These are phyloP conservation scores for Orbilia ellipsospora DNA, from an alignment of 2,329 filamentous ascomycete genomes.

Conservation along the genomic window DNA sequence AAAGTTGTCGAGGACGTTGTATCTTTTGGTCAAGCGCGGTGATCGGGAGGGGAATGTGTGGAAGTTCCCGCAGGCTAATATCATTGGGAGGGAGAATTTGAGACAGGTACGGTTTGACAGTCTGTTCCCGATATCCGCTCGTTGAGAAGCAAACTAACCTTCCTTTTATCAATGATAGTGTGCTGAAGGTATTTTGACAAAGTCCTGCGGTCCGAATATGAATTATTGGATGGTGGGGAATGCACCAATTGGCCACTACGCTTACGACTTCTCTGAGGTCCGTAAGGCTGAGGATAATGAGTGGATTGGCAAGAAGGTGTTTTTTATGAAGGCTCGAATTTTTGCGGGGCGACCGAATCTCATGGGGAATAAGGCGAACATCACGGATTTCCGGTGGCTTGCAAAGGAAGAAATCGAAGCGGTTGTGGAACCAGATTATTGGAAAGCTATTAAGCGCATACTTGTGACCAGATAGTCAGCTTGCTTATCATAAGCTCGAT, in stretches of 20 bases:
- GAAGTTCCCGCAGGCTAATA: constrained; percentile 80
- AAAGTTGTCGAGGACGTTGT: constrained; percentile 81
- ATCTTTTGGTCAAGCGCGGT: constrained; percentile 81
- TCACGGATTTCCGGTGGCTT: constrained; percentile 90
- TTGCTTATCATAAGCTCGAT: too few relatives aligned
- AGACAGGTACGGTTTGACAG: constrained; percentile 73
- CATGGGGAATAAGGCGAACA: constrained; percentile 74
- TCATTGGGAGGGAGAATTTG: constrained; percentile 78
- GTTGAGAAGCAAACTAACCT: constrained; percentile 5
- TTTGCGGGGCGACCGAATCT: constrained; percentile 95
- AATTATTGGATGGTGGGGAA: constrained; percentile 98
- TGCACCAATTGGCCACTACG: constrained; percentile 83
- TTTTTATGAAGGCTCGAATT: constrained; percentile 96
- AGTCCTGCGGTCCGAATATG: constrained; percentile 90
- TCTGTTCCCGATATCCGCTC: background rate
- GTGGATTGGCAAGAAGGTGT: constrained; percentile 79
- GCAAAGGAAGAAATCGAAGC: constrained; percentile 85
- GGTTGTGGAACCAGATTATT: constrained; percentile 76
- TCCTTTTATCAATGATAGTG: constrained; percentile 68
- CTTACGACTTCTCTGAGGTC: constrained; percentile 68
- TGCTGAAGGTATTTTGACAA: constrained; percentile 79
- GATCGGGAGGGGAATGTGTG: constrained; percentile 71
- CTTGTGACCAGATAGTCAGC: constrained; percentile 66
- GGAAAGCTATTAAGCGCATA: constrained; percentile 81
- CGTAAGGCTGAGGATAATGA: constrained; percentile 59